Evolutionary conservation across 164 flowering plant species (phyloP), one percentile per base, ranked within the genome.

Genomic region (Liriodendron chinense): DNA sequence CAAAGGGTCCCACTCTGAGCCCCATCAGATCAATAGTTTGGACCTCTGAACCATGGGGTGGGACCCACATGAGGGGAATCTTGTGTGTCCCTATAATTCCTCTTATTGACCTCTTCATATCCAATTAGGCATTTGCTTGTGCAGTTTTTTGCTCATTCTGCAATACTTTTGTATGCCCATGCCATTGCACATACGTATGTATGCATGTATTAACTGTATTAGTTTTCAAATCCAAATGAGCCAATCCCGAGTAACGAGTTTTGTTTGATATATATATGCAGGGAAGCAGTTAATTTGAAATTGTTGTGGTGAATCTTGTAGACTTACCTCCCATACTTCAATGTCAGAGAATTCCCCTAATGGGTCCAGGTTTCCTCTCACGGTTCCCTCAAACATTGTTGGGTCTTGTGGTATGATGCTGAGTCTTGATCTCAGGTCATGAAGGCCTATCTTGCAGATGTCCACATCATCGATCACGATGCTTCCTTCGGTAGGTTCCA

Each of bases 371-470:
- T 93, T 94, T 75, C 87, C 91, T 84, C 98, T 84, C 47, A 93
- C 89, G 22, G 97, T 90, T 73, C 98, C 98, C 74, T 93, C 95
- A 74, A 94, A 94, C 91, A 94, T 76, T 23, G 95, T 84, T 47
- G 97, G 97, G 76, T 94, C 98, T 73, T 94, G 98, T 9, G 98
- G 98, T 12, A 94, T 94, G 83, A 93, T 94, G 83, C 97, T 89
- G 26, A 94, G 90, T 76, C 92, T 89, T 62, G 91, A 82, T 82
- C 98, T 89, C 80, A 93, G 82, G 79, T 94, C 98, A 78, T 94
- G 97, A 57, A 93, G 97, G 68, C 97, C 97, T 50, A 94, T 89
- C 80, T 81, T 87, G 78, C 84, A 81, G 28, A 92, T 90, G 75
- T 94, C 95, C 22, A 92, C 88, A 71, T 74, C 85, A 74, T 94